Evolutionary conservation across 148 eudicot genomes (phyloP), one percentile per base, ranked within the genome.

Genomic region (Beta vulgaris): DNA sequence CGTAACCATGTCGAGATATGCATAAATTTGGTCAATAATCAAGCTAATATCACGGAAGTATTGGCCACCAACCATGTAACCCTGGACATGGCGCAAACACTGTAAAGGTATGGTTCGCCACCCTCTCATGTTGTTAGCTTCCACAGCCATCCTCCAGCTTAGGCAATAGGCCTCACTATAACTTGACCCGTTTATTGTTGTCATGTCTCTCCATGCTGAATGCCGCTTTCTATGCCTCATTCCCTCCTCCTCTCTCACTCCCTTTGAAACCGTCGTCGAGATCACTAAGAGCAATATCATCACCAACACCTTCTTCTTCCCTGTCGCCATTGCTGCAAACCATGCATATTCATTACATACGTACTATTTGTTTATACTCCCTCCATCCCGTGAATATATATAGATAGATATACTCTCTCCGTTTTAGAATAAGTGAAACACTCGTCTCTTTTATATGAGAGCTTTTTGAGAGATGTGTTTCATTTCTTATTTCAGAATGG

Each of bases 131-230:
- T 92, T 90, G 81, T 89, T 84, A 0, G 93, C 83, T 85, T 92
- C 98, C 64, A 89, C 96, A 1, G 82, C 98, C 75, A 90, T 55
- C 77, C 98, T 74, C 98, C 98, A 92, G 60, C 98, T 92, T 81
- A 86, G 67, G 74, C 98, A 92, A 32, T 87, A 87, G 78, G 69
- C 85, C 54, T 32, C 81, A 15, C 54, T 60, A 18, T 76, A 21
- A 9, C 51, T 13, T 14, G 70, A 18, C 39, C 67, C 67, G 67
- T 64, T 37, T 19, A 36, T 64, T 37, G 9, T 64, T 19, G 42
- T 28, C 6, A 10, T 1, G 29, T 16, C 68, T 64, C 46, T 23
- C n/a, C 44, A 19, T 21, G 32, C 48, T 67, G 68, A 63, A 63
- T 63, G 51, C 71, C 29, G 32, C 4, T 67, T 67, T n/a, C 46